Base-by-base conservation (phyloP, 805 yeast species). In the Myxozyma vanderwaltii region DNA sequence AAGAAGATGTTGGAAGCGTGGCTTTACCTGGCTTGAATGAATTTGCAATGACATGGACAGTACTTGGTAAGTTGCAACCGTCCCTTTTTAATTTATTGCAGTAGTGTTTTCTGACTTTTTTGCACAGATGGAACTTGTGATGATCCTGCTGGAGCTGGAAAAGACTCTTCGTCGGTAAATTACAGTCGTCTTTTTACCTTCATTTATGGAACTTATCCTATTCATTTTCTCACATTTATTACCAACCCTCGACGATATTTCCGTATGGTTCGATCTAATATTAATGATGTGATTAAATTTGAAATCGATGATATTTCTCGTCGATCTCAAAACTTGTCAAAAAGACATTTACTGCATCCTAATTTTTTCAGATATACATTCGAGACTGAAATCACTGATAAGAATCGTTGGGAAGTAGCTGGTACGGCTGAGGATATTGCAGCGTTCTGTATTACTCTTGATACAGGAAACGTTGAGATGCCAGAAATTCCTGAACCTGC, bases 151-250 rank as follows among this genome's bases (percentile, higher is more conserved):
- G 55, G 55, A 6, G 51, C 51, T 13, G 59, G 55, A 13, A 49
- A 29, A 13, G 59, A 56, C 27, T 52, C 56, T 6, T 27, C 48
- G 23, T 40, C 43, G 12, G 63, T 60, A 6, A 63, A 61, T 43
- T 63, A 54, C 38, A 44, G 54, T 5, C 36, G 61, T 36, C 27
- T 82, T n/a, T 77, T 77, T 53, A 77, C 82, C 0, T 70, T 82
- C 26, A 67, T 85, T 0, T 85, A 85, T 63, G 88, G 86, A 0
- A 68, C 84, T 12, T 85, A 77, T 59, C 88, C 89, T 0, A 68
- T 76, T 23, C 81, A 81, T 61, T 71, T 83, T 4, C 65, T 77
- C 24, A 63, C 68, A 5, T 84, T 81, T 65, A 63, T 78, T 19
- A 72, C 75, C 21, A 69, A 72, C 44, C 83, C 88, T 4, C 59